These are phyloP conservation scores for Oryza brachyantha DNA, from an alignment of 176 grass and related monocot genomes.

Conservation along the genomic window DNA sequence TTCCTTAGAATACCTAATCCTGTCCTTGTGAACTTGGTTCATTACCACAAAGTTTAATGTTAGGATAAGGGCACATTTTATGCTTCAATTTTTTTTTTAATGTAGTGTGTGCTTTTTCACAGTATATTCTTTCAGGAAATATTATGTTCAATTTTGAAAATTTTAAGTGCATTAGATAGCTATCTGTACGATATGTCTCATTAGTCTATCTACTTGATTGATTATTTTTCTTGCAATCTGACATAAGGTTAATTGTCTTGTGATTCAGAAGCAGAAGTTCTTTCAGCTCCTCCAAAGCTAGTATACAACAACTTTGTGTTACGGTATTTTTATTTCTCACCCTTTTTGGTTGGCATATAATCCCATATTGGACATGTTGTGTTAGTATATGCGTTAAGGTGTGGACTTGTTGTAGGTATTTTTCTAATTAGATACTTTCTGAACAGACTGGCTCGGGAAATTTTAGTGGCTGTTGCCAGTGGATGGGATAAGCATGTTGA, in stretches of 20 bases:
- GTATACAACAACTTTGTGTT: constrained; percentile 91
- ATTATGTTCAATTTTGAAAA: not conserved
- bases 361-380: not conserved
- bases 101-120: not conserved
- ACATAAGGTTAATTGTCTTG: not conserved
- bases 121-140: not conserved
- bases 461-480: constrained; percentile 71
- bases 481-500: constrained; percentile 81
- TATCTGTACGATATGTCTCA: not conserved
- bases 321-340: constrained; percentile 47
- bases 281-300: constrained; percentile 94
- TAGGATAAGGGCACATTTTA: too few species aligned
- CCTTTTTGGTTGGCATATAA: constrained; percentile 1
- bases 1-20: not conserved
- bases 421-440: constrained; percentile 34
- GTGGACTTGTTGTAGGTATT: not conserved
- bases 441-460: constrained; percentile 64
- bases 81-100: too few species aligned
- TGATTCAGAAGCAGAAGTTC: constrained; percentile 83
- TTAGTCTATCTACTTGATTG: not conserved
- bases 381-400: constrained; percentile 24
- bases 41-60: too few species aligned
- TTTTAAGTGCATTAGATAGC: not conserved
- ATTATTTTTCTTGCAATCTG: constrained; percentile 6
- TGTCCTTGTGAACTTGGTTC: too few species aligned